Evolutionary conservation across 345 rosid species (phyloP).

Genomic region (Barbarea vulgaris): DNA sequence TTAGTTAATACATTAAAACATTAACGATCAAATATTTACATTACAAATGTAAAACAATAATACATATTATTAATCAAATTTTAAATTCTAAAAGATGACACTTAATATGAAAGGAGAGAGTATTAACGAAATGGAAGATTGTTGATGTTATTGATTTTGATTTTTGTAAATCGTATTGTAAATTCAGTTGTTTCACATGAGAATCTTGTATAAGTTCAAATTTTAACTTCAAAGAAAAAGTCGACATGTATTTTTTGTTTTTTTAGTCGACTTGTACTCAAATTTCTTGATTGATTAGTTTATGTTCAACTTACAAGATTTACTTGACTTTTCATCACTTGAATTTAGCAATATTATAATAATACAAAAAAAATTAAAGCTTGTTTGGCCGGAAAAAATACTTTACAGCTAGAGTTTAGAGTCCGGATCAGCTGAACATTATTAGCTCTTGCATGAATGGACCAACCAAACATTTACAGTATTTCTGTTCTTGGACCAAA

Average conservation of each 20-base stretch:
- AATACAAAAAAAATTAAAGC: background rate
- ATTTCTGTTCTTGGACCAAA: background rate
- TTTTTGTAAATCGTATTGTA: too few species aligned
- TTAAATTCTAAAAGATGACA: too few species aligned
- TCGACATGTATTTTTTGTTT: background rate
- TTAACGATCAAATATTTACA: too few species aligned
- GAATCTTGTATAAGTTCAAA: too few species aligned
- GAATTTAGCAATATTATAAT: background rate
- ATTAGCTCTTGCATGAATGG: background rate
- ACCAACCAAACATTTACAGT: background rate
- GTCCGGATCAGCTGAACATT: background rate
- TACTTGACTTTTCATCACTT: background rate
- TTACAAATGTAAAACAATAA: too few species aligned
- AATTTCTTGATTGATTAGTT: background rate
- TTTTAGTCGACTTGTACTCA: too few species aligned
- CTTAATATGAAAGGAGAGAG: too few species aligned
- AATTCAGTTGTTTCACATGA: too few species aligned
- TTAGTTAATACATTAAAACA: too few species aligned
- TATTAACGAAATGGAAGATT: too few species aligned
- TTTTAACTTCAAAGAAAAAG: background rate
- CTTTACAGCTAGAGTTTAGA: background rate
- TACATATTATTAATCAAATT: too few species aligned
- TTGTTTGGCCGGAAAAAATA: background rate
- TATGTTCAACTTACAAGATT: background rate
- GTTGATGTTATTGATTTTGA: too few species aligned